Conservation (phyloP, 2,329 filamentous ascomycete genomes). For the Aspergillus udagawae region DNA sequence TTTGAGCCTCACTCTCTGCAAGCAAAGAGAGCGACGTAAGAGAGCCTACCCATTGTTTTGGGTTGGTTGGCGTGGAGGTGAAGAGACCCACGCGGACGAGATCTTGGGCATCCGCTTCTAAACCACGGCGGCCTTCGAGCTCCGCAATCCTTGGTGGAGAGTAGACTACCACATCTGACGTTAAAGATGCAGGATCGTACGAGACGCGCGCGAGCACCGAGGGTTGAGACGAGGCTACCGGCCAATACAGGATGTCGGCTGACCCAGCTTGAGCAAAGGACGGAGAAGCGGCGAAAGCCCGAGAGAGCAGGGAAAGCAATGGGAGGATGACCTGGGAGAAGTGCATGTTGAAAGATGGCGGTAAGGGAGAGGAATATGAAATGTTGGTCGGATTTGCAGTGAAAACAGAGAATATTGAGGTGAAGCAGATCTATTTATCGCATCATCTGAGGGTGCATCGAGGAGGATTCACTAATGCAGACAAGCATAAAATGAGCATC, state of each 20-base stretch:
- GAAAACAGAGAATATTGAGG: not conserved
- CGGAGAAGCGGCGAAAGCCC: slow-evolving; percentile 12
- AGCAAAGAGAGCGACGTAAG: slow-evolving; percentile 37
- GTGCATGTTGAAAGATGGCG: slow-evolving; percentile 11
- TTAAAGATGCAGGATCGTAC: slow-evolving; percentile 37
- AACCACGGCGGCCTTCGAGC: slow-evolving; percentile 1
- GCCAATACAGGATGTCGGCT: slow-evolving; percentile 38
- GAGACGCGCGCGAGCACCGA: slow-evolving; percentile 38
- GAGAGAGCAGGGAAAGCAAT: slow-evolving; percentile 10
- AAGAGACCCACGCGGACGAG: slow-evolving; percentile 53
- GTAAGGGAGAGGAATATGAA: not conserved
- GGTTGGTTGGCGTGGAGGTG: slow-evolving; percentile 30
- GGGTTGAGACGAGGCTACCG: slow-evolving; percentile 29
- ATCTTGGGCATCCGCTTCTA: slow-evolving; percentile 36
- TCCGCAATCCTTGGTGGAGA: slow-evolving; percentile 26
- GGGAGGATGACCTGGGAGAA: slow-evolving; percentile 6
- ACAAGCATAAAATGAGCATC: not conserved
- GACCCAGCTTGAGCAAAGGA: slow-evolving; percentile 16
- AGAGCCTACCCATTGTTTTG: slow-evolving; percentile 39
- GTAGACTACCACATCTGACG: slow-evolving; percentile 36
- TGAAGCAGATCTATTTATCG: not conserved
- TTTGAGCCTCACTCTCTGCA: slow-evolving; percentile 12
- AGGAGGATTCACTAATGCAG: not conserved
- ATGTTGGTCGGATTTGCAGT: not conserved
- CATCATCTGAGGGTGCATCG: not conserved